Base-by-base conservation (phyloP, 306 rosid genomes). In the Vigna trinervia region DNA sequence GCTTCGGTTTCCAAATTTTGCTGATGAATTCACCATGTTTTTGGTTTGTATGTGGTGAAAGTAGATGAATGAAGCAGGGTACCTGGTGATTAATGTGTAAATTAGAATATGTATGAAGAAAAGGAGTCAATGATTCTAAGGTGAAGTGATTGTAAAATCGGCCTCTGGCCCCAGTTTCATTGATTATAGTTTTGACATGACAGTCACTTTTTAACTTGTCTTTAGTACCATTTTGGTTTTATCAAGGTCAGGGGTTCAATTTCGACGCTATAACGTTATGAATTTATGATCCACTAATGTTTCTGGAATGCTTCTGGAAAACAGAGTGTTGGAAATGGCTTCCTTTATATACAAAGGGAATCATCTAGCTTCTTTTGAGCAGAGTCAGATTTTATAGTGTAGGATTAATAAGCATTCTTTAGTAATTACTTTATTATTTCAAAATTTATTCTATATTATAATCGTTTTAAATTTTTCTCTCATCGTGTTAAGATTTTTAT, bases 51-150 rank as follows among this genome's bases (percentile, higher is more conserved):
- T 23, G 28, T 23, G 28, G 2, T 26, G 28, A 26, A 26, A 26
- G 28, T 26, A 26, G 28, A 26, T 2, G 28, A 26, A 26, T 26
- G 28, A 26, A 26, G 28, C 28, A 26, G 76, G 75, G 39, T 11
- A 43, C 65, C 77, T 5, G 38, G 22, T 20, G 41, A 63, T 60
- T 30, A 3, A 32, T 67, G 73, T 75, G 64, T 63, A 73, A 59
- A 54, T 50, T 62, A 71, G 10, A 0, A 47, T 17, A 54, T 23
- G 45, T 28, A n/a, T 9, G 46, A 9, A 39, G 45, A 11, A 22
- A 67, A 45, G 7, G 22, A 20, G 73, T 67, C 52, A 45, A 67
- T 45, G 53, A 67, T 43, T 5, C 12, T 67, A 45, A 43, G 71
- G 12, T 43, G 12, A 67, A 17, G 38, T 26, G 22, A 22, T 45